Evolutionary conservation across 208 protist species (phyloP).

Genomic region (Naegleria gruberi): DNA sequence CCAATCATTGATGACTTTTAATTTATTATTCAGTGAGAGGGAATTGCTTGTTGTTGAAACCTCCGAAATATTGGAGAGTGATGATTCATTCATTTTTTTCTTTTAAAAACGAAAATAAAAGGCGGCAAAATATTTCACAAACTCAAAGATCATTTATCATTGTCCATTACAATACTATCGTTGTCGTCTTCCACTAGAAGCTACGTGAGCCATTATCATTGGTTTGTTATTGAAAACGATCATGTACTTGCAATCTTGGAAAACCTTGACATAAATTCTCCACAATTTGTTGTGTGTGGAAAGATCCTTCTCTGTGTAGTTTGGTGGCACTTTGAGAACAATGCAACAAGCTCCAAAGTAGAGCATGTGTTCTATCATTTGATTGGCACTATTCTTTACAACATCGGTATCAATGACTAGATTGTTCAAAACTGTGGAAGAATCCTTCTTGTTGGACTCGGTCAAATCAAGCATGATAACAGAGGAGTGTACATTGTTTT

Average conservation of each 20-base stretch:
- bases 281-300: not conserved
- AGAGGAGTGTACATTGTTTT: not conserved
- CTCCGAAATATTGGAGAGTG: no score
- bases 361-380: not conserved
- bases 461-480: not conserved
- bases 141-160: no score
- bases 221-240: not conserved
- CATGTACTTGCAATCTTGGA: not conserved
- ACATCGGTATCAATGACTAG: not conserved
- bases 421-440: not conserved
- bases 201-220: not conserved
- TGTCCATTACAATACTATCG: no score
- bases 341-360: not conserved
- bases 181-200: no score
- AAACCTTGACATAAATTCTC: not conserved
- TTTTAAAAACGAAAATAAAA: no score
- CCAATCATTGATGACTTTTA: not conserved
- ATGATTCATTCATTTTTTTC: no score
- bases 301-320: not conserved
- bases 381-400: not conserved
- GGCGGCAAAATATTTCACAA: no score
- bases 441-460: not conserved
- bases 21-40: not conserved
- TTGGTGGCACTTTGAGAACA: not conserved
- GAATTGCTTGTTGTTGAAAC: no score